Evolutionary conservation across 805 yeast species (phyloP).

Genomic region (Yamadazyma paraphyllophila): DNA sequence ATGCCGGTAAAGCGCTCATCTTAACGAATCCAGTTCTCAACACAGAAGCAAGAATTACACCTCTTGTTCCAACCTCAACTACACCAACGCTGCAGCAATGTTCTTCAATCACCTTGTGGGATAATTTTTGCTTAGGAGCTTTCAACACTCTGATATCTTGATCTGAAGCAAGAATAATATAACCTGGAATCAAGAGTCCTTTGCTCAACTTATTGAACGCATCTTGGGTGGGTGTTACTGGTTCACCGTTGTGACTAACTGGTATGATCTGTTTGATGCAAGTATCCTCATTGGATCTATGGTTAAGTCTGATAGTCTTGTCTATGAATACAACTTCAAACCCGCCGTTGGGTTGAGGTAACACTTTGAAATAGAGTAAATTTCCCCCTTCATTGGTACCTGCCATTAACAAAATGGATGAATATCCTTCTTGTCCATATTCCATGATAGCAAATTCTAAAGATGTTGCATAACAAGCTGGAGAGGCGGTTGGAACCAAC

Average conservation of each 20-base stretch:
- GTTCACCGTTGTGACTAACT: conserved; percentile 57
- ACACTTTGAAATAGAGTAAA: conserved; percentile 57
- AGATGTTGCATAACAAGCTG: conserved; percentile 46
- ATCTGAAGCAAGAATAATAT: conserved; percentile 52
- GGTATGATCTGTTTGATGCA: conserved; percentile 58
- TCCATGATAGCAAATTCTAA: conserved; percentile 75
- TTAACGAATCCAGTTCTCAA: conserved; percentile 48
- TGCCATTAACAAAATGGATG: conserved; percentile 68
- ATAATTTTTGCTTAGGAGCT: conserved; percentile 58
- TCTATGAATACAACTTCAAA: conserved; percentile 56
- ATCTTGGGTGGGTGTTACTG: conserved; percentile 62
- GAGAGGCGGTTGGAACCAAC: conserved; percentile 31
- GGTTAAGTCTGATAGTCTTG: conserved; percentile 36
- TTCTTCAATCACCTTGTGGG: conserved; percentile 61
- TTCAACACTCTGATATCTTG: conserved; percentile 63
- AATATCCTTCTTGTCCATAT: conserved; percentile 61
- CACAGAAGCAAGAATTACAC: conserved; percentile 48
- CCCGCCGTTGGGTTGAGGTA: conserved; percentile 61
- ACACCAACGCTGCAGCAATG: conserved; percentile 48
- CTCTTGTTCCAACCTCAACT: conserved; percentile 41
- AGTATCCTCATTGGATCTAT: conserved; percentile 47
- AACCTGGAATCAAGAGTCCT: conserved; percentile 63
- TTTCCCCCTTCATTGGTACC: conserved; percentile 79
- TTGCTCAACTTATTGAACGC: conserved; percentile 57
- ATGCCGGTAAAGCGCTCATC: conserved; percentile 55